Conservation (phyloP, 2,329 filamentous ascomycete species). For the Paramyrothecium roridum region DNA sequence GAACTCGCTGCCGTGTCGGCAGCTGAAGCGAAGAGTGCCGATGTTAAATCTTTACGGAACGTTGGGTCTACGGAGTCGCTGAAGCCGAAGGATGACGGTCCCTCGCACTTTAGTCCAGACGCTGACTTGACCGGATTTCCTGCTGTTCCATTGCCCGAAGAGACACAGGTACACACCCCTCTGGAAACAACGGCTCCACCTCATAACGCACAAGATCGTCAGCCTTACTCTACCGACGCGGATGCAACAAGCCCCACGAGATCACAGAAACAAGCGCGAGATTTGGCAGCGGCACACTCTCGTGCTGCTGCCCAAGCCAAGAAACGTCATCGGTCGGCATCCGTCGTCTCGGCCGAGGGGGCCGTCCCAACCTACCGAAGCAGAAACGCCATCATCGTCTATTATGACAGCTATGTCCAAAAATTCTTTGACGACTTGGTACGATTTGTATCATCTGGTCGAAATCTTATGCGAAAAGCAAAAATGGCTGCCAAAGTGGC, state of each 20-base stretch:
- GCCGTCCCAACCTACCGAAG: conserved; percentile 59
- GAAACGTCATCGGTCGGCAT: conserved; percentile 49
- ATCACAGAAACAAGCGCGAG: conserved; percentile 36
- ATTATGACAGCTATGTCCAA: conserved; percentile 87
- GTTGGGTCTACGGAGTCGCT: conserved; percentile 53
- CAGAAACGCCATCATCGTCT: conserved; percentile 78
- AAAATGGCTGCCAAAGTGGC: conserved; percentile 79
- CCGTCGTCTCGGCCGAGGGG: conserved; percentile 47
- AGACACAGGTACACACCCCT: not conserved
- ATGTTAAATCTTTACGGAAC: conserved; percentile 43
- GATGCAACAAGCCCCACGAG: conserved; percentile 4
- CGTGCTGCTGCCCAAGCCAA: conserved; percentile 45
- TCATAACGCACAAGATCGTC: conserved; percentile 7
- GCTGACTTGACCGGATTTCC: not conserved
- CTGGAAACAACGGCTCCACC: conserved; percentile 1
- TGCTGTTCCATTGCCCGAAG: not conserved
- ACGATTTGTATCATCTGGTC: conserved; percentile 72
- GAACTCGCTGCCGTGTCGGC: conserved; percentile 51
- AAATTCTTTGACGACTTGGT: conserved; percentile 79
- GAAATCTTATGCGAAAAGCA: conserved; percentile 83
- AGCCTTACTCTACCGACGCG: not conserved
- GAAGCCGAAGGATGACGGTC: conserved; percentile 43
- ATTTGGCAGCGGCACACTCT: conserved; percentile 33
- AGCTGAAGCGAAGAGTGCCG: conserved; percentile 18
- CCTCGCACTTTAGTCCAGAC: conserved; percentile 13